Evolutionary conservation across 2,329 filamentous ascomycete species (phyloP).

Genomic region (Venturia oleaginea): DNA sequence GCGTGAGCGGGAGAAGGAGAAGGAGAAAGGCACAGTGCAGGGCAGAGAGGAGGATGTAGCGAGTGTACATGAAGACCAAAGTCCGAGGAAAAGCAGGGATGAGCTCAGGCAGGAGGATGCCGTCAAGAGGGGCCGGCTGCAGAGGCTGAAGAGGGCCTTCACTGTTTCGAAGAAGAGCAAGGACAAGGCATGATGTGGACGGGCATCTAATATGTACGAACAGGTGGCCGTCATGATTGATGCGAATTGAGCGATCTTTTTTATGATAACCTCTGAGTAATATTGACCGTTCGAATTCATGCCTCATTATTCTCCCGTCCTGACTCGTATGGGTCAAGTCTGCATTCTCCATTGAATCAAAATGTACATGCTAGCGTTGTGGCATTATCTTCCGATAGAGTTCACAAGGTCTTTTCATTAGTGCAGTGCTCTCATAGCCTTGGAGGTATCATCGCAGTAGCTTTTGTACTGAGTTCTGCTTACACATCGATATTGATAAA

Average conservation of each 20-base stretch:
- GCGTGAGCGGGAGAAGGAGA: neutral
- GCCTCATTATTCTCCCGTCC: neutral
- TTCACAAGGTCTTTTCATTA: too few relatives aligned
- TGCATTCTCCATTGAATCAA: neutral
- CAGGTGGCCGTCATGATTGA: neutral
- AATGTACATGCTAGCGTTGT: too few relatives aligned
- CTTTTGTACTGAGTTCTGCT: too few relatives aligned
- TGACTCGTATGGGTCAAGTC: neutral
- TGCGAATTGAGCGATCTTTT: neutral
- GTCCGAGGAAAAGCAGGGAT: slow-evolving; percentile 5
- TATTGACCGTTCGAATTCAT: neutral
- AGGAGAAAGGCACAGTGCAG: neutral
- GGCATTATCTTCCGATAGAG: too few relatives aligned
- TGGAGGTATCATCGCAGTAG: too few relatives aligned
- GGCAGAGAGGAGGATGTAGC: neutral
- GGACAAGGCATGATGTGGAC: neutral
- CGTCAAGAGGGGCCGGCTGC: neutral
- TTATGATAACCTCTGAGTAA: neutral
- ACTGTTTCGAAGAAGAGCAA: slow-evolving; percentile 13
- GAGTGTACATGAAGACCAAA: slow-evolving; percentile 3
- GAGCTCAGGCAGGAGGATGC: slow-evolving; percentile 13
- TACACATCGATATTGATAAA: too few relatives aligned
- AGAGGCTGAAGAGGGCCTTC: slow-evolving; percentile 14
- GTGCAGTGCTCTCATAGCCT: too few relatives aligned
- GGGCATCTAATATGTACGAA: neutral